phyloP scores from a whole-genome alignment of 257 asterid species.

The Parsonsia alboflavescens region DNA sequence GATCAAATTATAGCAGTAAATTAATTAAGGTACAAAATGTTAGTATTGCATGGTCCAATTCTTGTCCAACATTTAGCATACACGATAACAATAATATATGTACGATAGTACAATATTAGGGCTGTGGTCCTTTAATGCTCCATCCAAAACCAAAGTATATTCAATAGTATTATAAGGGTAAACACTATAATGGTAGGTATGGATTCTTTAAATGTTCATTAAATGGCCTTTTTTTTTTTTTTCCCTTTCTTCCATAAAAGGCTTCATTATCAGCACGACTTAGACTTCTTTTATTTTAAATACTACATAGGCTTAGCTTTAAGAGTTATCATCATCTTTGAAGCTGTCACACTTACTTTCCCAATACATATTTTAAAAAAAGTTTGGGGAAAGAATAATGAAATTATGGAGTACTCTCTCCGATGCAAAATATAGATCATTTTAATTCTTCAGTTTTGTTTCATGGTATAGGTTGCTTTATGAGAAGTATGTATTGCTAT shows the following conservation, averaged over 20 bases:
- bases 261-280: neutral
- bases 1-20: no score
- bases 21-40: no score
- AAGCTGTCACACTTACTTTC: neutral
- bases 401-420: no score
- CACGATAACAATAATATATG: neutral
- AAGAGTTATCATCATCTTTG: neutral
- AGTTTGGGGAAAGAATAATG: no score
- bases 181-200: constrained; percentile 8
- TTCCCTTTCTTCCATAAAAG: neutral
- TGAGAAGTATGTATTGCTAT: no score
- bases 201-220: neutral
- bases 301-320: neutral
- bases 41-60: neutral
- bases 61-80: neutral
- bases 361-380: no score
- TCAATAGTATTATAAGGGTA: no score
- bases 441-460: no score
- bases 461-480: no score
- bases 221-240: neutral
- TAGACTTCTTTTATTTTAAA: neutral
- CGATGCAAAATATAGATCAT: no score
- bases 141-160: neutral
- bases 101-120: no score
- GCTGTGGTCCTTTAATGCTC: neutral